Percentiles rank a stretch among this genome's conserved stretches.
These are phyloP conservation scores for Lyophyllum shimeji DNA, from an alignment of 768 basidiomycete species.

Conservation along the genomic window DNA sequence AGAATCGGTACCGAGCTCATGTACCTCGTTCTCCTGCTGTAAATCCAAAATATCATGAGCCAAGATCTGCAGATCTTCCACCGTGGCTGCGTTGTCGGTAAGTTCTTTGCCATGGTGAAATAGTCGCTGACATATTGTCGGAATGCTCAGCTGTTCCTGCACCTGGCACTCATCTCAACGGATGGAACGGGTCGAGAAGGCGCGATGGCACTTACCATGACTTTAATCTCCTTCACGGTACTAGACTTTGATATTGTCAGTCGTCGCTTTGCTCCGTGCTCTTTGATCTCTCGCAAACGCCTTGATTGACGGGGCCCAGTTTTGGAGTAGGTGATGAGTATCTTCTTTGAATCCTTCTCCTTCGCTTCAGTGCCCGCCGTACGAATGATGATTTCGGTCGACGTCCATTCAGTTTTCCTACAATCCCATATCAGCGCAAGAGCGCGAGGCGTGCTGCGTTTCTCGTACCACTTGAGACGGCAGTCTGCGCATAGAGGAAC, in stretches of 20 bases:
- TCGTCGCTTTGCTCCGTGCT: conserved; percentile 47
- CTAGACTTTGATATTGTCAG: conserved; percentile 62
- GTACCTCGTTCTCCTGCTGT: conserved; percentile 58
- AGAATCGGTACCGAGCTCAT: conserved; percentile 52
- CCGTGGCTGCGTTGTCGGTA: conserved; percentile 56
- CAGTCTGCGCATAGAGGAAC: conserved; percentile 61
- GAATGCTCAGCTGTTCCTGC: conserved; percentile 60
- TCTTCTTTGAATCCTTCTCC: conserved; percentile 13
- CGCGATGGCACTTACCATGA: conserved; percentile 47
- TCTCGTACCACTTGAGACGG: conserved; percentile 53
- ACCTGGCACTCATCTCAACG: conserved; percentile 40
- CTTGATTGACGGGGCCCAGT: conserved; percentile 63
- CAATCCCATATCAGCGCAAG: not conserved
- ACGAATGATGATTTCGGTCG: conserved; percentile 63
- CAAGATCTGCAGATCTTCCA: conserved; percentile 50
- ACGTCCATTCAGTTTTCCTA: conserved; percentile 58
- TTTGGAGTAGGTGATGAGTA: conserved; percentile 27
- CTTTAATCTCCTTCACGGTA: conserved; percentile 77
- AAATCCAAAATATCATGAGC: conserved; percentile 68
- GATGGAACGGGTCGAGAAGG: conserved; percentile 1
- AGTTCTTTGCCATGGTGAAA: conserved; percentile 65
- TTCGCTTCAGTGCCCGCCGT: conserved; percentile 24
- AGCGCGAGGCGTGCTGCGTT: not conserved
- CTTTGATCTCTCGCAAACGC: conserved; percentile 61
- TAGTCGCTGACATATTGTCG: conserved; percentile 75